Conservation (phyloP, 2,329 filamentous ascomycete genomes). For the Lecanicillium sp. region DNA sequence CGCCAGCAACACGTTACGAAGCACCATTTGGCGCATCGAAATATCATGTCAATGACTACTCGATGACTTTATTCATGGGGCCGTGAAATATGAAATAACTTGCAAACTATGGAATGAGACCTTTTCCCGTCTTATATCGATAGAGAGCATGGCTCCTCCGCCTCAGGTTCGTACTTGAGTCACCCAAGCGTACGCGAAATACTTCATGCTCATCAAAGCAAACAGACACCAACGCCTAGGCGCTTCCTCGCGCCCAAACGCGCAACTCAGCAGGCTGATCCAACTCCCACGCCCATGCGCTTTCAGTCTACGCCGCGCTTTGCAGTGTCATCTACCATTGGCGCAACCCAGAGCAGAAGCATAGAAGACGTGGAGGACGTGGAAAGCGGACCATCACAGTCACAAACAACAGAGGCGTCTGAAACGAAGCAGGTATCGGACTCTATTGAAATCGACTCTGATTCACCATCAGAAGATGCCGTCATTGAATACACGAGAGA, state of each 20-base stretch:
- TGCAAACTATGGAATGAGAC: no score
- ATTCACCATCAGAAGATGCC: conserved; percentile 8
- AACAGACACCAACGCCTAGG: conserved; percentile 29
- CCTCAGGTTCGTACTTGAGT: no score
- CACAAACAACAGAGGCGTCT: neutral
- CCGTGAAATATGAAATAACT: no score
- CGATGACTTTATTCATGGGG: no score
- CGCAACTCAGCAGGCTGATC: conserved; percentile 21
- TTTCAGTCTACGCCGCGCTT: conserved; percentile 32
- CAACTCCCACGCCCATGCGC: conserved; percentile 19
- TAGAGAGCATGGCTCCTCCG: no score
- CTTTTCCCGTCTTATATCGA: no score
- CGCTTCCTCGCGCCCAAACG: conserved; percentile 29
- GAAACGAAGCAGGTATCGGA: conserved; percentile 10
- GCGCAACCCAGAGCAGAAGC: conserved; percentile 19
- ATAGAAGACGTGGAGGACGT: conserved; percentile 24
- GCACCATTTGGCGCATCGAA: no score
- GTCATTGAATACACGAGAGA: neutral
- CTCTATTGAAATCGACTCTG: conserved; percentile 21
- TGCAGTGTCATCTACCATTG: conserved; percentile 6
- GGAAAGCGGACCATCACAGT: conserved; percentile 10
- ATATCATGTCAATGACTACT: no score
- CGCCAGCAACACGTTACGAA: no score
- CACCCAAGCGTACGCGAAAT: no score
- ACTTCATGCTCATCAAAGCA: no score